A percentile compares a stretch with the other conserved stretches of the same genome.
phyloP scores from a whole-genome alignment of 208 protist genomes.

The Tritrichomonas musculus region DNA sequence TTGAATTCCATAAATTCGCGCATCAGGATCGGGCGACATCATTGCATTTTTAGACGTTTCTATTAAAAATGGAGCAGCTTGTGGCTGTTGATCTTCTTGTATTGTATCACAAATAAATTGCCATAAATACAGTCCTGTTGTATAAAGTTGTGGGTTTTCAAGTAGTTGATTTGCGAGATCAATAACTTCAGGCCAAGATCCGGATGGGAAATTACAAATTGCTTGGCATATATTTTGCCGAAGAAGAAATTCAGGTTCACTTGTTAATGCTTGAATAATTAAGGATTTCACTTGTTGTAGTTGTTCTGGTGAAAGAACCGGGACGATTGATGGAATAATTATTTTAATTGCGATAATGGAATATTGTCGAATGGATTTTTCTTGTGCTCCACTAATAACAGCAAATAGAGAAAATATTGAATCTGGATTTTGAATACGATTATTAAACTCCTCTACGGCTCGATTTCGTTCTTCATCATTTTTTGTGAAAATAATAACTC shows the following conservation, averaged over 20 bases:
- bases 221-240: not conserved
- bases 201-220: not conserved
- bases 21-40: not conserved
- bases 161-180: not conserved
- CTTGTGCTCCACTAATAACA: not conserved
- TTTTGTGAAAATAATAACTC: too few species aligned
- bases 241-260: not conserved
- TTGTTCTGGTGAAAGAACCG: not conserved
- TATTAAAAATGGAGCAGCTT: not conserved
- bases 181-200: not conserved
- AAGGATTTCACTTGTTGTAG: not conserved
- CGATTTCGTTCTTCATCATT: too few species aligned
- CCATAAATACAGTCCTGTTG: not conserved
- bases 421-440: not conserved
- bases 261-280: not conserved
- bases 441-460: not conserved
- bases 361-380: not conserved
- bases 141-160: not conserved
- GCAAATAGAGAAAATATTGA: not conserved
- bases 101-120: not conserved
- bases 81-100: not conserved
- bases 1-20: not conserved
- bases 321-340: not conserved
- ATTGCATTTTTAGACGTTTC: not conserved
- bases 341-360: not conserved